phyloP scores from a whole-genome alignment of 352 stramenopile genomes.

The Phytopythium vexans region DNA sequence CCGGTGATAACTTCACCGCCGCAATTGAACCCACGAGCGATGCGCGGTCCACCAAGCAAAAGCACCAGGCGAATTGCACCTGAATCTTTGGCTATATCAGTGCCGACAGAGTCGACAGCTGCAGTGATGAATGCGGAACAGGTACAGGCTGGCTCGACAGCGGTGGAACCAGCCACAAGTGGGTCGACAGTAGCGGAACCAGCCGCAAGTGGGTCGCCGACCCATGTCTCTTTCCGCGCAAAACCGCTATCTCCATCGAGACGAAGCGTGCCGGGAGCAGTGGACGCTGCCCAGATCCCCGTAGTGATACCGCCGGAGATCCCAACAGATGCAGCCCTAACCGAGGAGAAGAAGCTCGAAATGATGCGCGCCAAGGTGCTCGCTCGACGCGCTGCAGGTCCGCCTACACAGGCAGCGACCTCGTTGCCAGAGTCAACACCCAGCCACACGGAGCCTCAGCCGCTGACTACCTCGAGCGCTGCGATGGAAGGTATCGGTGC shows the following conservation, averaged over 20 bases:
- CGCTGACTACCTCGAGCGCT: slow-evolving; percentile 1
- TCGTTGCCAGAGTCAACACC: slow-evolving; percentile 3
- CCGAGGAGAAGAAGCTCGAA: slow-evolving; percentile 35
- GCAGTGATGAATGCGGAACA: no score
- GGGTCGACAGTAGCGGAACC: background rate
- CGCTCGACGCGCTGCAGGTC: slow-evolving; percentile 12
- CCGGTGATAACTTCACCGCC: slow-evolving; percentile 1
- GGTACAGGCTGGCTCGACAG: background rate
- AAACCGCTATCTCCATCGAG: background rate
- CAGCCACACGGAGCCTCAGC: slow-evolving; percentile 7
- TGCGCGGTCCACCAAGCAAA: slow-evolving; percentile 19
- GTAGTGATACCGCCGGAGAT: background rate
- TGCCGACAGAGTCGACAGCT: slow-evolving; percentile 8
- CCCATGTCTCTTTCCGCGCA: background rate
- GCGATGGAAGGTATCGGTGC: no score
- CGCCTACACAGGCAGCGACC: slow-evolving; percentile 1
- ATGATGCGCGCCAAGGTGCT: slow-evolving; percentile 46
- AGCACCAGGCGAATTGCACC: background rate
- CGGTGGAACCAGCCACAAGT: background rate
- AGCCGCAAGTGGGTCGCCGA: slow-evolving; percentile 6
- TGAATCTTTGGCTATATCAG: slow-evolving; percentile 5
- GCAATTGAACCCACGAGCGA: slow-evolving; percentile 16
- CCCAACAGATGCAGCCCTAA: slow-evolving; percentile 2
- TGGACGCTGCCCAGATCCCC: background rate
- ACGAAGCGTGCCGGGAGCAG: background rate